Base-by-base conservation (phyloP, 768 basidiomycete species). In the Rhizopogon vinicolor region DNA sequence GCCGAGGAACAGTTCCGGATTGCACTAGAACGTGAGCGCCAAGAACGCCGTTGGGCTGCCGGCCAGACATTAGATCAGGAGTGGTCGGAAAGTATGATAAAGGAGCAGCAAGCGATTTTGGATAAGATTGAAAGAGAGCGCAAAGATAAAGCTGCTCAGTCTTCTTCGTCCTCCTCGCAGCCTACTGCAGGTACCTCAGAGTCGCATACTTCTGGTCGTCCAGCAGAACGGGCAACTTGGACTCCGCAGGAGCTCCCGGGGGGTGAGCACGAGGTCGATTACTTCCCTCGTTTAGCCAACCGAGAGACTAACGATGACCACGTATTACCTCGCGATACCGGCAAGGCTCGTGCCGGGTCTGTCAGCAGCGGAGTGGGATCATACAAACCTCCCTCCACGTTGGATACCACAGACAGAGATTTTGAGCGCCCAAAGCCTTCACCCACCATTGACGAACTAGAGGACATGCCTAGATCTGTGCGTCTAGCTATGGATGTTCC, bases 41-140 rank as follows among this genome's bases (percentile, higher is more conserved):
- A 76, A 62, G 75, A 80, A 53, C 73, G 79, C n/a, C 70, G 72
- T 1, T 81, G 78, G 80, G 73, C 74, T 9, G 65, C 75, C 5
- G 77, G 78, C 25, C 64, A 66, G 22, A 67, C 61, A 43, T 54
- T 70, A 10, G 71, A 73, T 59, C 58, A 25, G 10, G 68, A 57
- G n/a, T 74, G 70, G 68, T 66, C 66, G 18, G 69, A 68, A 55
- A 63, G 57, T 22, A 64, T 72, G 60, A 67, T 65, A 53, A 64
- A 63, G 61, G 67, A 75, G 52, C 75, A 76, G 53, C 69, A 75
- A 58, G 72, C 74, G 13, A 79, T 84, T 58, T 67, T 78, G 69
- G 74, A 80, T 55, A 75, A 66, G 61, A 77, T 80, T 58, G 72
- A 83, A 68, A 69, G 68, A 64, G 69, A 72, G 52, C 60, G 59